Base-by-base conservation (phyloP, 176 grass and related monocot species). In the Calamus simplicifolius region DNA sequence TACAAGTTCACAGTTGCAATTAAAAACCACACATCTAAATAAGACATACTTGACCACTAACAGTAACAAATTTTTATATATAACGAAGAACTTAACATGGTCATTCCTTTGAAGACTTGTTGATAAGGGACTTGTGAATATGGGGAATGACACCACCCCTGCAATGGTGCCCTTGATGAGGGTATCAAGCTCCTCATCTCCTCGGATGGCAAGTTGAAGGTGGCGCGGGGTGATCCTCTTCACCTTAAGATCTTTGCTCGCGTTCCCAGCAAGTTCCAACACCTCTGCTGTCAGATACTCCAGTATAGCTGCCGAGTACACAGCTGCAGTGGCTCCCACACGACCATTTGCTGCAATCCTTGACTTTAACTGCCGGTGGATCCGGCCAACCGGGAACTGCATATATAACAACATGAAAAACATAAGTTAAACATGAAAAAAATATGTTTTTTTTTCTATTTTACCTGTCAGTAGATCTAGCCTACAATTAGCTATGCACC, bases 81-180 rank as follows among this genome's bases (percentile, higher is more conserved):
- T 43, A 43, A 13, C 21, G 21, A 23, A 10, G 35, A 43, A 43
- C 6, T 56, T 56, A 56, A 18, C 53, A 56, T 59, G 18, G 30
- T 86, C 79, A 87, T 75, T 87, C 84, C 31, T 87, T 87, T 70
- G 84, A 78, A 1, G 84, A 87, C 70, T 87, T 87, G 79, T 87
- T 87, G 74, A 87, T 87, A 23, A 87, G 75, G 51, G 84, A 87
- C 56, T 87, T 87, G 75, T 87, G 84, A 57, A 87, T 87, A 64
- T 87, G 84, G 4, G 84, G 84, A 58, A 87, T 87, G 29, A 87
- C 84, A 61, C 84, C 84, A 54, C 84, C 84, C 27, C 84, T 79
- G 84, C 84, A 3, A 87, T 87, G 70, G 84, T 87, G 15, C 84
- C 84, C 84, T 87, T 87, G 70, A 87, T 87, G 66, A 87, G 84